Evolutionary conservation across 371 early-diverging fungal genomes (phyloP).

Genomic region (Mortierella sp.): DNA sequence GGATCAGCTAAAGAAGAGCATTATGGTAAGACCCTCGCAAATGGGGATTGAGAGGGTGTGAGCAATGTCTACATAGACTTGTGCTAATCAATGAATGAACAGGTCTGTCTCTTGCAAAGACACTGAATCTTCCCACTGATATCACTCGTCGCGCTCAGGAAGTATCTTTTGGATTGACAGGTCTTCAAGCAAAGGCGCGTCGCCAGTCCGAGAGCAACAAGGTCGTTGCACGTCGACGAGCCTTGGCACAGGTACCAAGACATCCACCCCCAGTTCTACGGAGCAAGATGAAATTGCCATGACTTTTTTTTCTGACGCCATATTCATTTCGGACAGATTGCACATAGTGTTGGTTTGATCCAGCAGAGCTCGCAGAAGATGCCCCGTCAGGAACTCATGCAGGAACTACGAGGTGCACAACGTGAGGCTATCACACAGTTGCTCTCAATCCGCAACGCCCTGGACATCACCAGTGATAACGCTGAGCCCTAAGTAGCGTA

Average conservation of each 20-base stretch:
- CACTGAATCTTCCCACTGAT: constrained; percentile 56
- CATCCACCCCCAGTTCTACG: neutral
- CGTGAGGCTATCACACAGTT: constrained; percentile 16
- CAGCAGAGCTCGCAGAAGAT: constrained; percentile 4
- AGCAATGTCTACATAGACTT: neutral
- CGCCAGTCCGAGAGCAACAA: constrained; percentile 34
- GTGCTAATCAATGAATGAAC: neutral
- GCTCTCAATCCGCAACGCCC: constrained; percentile 14
- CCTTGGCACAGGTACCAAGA: constrained; percentile 25
- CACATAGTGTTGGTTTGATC: constrained; percentile 27
- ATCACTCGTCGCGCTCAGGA: constrained; percentile 55
- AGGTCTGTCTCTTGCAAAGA: constrained; percentile 64
- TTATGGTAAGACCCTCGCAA: constrained; percentile 54
- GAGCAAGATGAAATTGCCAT: neutral
- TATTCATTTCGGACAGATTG: constrained; percentile 10
- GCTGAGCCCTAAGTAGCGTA: no score
- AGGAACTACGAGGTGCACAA: constrained; percentile 18
- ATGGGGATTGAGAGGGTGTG: neutral
- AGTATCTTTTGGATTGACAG: constrained; percentile 38
- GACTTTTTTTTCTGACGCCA: neutral
- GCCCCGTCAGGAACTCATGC: constrained; percentile 6
- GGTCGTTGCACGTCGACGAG: constrained; percentile 34
- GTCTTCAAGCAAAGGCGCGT: constrained; percentile 26
- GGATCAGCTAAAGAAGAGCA: constrained; percentile 54
- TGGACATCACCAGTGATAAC: no score